Evolutionary conservation across 306 rosid genomes (phyloP), one percentile per base, ranked within the genome.

Genomic region (Quercus rubra): DNA sequence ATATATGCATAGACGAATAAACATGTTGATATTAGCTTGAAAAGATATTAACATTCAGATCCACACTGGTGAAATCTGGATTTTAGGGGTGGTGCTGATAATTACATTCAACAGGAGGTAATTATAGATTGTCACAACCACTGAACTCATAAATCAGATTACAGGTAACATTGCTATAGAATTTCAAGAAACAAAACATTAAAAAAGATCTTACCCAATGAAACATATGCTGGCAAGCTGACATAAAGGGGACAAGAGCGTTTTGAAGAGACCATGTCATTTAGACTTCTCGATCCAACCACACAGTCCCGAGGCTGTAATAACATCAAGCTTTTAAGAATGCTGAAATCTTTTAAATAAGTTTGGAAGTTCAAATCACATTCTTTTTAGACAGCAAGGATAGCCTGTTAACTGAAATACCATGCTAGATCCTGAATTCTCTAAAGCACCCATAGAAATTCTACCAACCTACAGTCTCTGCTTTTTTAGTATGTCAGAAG

Each of bases 221-320:
- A 79, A 35, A 28, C 79, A 73, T 69, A 63, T 76, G 80, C 85
- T 35, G 99, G 99, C 87, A 95, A 80, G 88, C 90, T 86, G 73
- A 95, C 84, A 59, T 90, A 95, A 66, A 5, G 49, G 58, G 99
- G 99, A 79, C 99, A 95, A 18, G 97, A 90, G 70, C 43, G 30
- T 78, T 79, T 83, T 6, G 91, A 86, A 77, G 90, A 86, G 49
- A 83, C 81, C 80, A 74, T 58, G 57, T 71, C 89, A 77, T 76
- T 86, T 80, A 76, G 80, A 67, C 52, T 33, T 73, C 62, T 63
- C 77, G 91, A 72, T 86, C 77, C 74, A 80, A 61, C 55, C 62
- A 31, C 86, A 82, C 99, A 95, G 74, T 93, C 97, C 14, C 98
- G 92, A 77, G 94, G 97, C 98, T 95, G 92, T 85, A 83, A 74